A percentile compares a stretch with the other conserved stretches of the same genome.
Conservation (phyloP, 2,329 filamentous ascomycete genomes). For the Amauroascus verrucosus region DNA sequence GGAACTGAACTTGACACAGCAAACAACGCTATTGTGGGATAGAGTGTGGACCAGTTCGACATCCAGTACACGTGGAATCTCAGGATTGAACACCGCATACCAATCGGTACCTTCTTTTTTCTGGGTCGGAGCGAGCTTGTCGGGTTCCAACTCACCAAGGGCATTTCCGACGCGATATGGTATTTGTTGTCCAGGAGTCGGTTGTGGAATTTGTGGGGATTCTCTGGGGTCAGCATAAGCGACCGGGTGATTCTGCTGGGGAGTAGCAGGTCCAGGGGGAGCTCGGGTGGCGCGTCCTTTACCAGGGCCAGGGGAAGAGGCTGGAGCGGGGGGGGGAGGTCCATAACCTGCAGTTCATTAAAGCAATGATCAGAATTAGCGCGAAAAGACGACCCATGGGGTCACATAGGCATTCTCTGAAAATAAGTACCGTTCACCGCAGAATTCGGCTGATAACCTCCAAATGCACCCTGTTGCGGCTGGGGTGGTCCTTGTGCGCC, state of each 20-base stretch:
- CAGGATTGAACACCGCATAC: slow-evolving; percentile 95
- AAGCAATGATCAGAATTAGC: slow-evolving; percentile 37
- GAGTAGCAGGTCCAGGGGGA: slow-evolving; percentile 63
- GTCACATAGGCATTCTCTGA: slow-evolving; percentile 5
- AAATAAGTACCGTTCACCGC: slow-evolving; percentile 49
- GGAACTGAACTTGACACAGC: slow-evolving; percentile 91
- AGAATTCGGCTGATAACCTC: slow-evolving; percentile 56
- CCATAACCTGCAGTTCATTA: slow-evolving; percentile 52
- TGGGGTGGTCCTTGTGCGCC: slow-evolving; percentile 56
- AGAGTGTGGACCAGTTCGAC: slow-evolving; percentile 91
- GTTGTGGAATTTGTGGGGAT: slow-evolving; percentile 80
- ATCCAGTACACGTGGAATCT: slow-evolving; percentile 77
- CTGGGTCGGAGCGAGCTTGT: slow-evolving; percentile 70
- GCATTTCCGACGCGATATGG: slow-evolving; percentile 52
- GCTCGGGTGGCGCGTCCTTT: slow-evolving; percentile 60
- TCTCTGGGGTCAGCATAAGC: slow-evolving; percentile 73
- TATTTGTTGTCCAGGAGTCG: slow-evolving; percentile 51
- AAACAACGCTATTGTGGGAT: slow-evolving; percentile 89
- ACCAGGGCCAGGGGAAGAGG: slow-evolving; percentile 74
- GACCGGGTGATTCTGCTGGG: slow-evolving; percentile 79
- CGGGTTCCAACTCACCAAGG: slow-evolving; percentile 76
- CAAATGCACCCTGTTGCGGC: slow-evolving; percentile 60
- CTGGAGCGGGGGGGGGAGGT: slow-evolving; percentile 70
- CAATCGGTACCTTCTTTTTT: slow-evolving; percentile 88
- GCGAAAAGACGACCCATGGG: neutral